These are phyloP conservation scores for Auriculariales sp. DNA, from an alignment of 768 basidiomycete genomes.

Conservation along the genomic window DNA sequence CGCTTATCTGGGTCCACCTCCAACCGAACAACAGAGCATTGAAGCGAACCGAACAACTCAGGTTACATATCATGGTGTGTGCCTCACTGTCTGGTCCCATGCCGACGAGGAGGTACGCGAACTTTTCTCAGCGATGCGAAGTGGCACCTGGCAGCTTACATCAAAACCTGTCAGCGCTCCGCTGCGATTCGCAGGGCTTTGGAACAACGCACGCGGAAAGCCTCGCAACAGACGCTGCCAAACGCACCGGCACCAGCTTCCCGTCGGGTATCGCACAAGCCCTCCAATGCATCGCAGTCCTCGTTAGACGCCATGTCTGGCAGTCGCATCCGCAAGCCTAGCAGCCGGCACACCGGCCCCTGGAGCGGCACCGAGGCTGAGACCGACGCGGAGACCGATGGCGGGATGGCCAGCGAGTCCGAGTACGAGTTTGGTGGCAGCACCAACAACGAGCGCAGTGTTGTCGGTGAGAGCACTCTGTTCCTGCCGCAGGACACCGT, in stretches of 20 bases:
- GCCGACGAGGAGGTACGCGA: conserved; percentile 61
- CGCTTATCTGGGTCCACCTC: conserved; percentile 69
- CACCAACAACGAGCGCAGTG: conserved; percentile 76
- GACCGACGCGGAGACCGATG: conserved; percentile 54
- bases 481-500: conserved; percentile 83
- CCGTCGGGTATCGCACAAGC: background rate
- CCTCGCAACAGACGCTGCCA: conserved; percentile 65
- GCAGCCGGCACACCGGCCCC: conserved; percentile 47
- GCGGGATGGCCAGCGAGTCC: conserved; percentile 49
- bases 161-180: conserved; percentile 33
- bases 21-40: conserved; percentile 26
- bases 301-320: background rate
- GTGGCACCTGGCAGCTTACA: background rate
- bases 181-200: conserved; percentile 71
- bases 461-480: conserved; percentile 75
- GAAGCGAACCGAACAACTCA: conserved; percentile 25
- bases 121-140: background rate
- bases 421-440: conserved; percentile 26
- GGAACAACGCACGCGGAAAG: conserved; percentile 51
- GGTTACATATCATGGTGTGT: conserved; percentile 78
- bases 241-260: conserved; percentile 27
- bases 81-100: conserved; percentile 90
- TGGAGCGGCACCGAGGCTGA: conserved; percentile 41
- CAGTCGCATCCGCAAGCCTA: conserved; percentile 8
- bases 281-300: background rate